These are phyloP conservation scores for Trichoderma guizhouense DNA, from an alignment of 2,329 filamentous ascomycete genomes.

Conservation along the genomic window DNA sequence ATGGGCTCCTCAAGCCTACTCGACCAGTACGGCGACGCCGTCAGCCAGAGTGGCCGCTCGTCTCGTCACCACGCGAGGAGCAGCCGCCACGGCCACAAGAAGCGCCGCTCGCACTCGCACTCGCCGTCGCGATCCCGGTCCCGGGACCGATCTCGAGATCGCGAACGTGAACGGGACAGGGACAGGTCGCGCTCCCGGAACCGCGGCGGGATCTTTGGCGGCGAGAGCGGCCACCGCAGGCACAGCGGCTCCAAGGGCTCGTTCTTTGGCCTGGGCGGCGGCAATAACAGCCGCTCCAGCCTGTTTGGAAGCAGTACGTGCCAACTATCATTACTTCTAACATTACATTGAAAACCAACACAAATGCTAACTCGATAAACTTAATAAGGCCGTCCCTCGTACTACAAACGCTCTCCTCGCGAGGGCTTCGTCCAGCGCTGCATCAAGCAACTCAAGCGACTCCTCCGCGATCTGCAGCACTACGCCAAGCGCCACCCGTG, in stretches of 20 bases:
- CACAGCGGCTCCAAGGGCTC: conserved; percentile 43
- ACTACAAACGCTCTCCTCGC: conserved; percentile 80
- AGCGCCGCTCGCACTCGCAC: conserved; percentile 36
- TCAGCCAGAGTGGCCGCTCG: conserved; percentile 30
- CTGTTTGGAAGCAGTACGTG: conserved; percentile 45
- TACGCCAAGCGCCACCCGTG: conserved; percentile 81
- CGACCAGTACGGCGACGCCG: conserved; percentile 32
- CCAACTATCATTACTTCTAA: background rate
- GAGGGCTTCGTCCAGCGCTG: conserved; percentile 72
- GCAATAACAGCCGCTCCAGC: conserved; percentile 42
- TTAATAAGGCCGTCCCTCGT: conserved; percentile 50
- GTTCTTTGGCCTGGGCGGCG: conserved; percentile 47
- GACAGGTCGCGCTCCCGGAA: conserved; percentile 37
- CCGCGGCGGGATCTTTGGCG: conserved; percentile 33
- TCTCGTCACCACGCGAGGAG: conserved; percentile 25
- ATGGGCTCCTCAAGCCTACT: conserved; percentile 52
- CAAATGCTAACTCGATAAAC: background rate
- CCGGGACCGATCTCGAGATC: conserved; percentile 30
- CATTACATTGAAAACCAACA: too few species aligned
- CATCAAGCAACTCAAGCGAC: conserved; percentile 70
- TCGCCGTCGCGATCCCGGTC: conserved; percentile 38
- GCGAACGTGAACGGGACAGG: conserved; percentile 32
- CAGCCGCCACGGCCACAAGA: conserved; percentile 30
- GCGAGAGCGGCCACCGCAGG: conserved; percentile 35
- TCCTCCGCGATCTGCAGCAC: conserved; percentile 75